Evolutionary conservation across 2,329 filamentous ascomycete genomes (phyloP), one percentile per base, ranked within the genome.

Genomic region (Scedosporium minutisporum): DNA sequence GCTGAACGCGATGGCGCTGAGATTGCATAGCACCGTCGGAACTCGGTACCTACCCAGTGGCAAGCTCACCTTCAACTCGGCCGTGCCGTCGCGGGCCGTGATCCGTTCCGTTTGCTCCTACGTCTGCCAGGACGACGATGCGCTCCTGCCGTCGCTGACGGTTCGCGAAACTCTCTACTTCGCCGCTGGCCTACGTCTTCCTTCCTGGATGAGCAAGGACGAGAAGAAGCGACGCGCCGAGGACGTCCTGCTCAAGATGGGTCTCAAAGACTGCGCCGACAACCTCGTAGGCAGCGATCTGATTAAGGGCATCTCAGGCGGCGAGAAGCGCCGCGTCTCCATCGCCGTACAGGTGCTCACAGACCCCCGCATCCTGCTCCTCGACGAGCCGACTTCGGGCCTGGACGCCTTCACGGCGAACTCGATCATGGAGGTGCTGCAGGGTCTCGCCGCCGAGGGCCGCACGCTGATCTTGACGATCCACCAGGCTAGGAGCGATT

Each of bases 321-420:
- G 90, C 18, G 89, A 93, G 72, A 92, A 91, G 73, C 81, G 89
- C 2, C 82, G 90, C 62, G 88, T 92, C 5, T 88, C 87, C 2
- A 91, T 93, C 65, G 89, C 88, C 0, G 85, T 91, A 0, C 89
- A 93, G 67, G 86, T 92, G 6, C 77, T 93, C 10, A 92, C 88
- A 0, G 87, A 91, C 64, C 89, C 89, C 1, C 83, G 85, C 1
- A 82, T 93, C 2, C 74, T 93, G 1, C 77, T 93, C 0, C 80
- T 93, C 0, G 89, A 93, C 64, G 89, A 93, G 67, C 89, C 90
- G 0, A 88, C 89, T 0, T 90, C 86, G 3, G 89, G 90, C 0
- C 75, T 92, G 0, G 90, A 93, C 69, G 88, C 89, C 0, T 92
- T 92, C 67, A 92, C 89, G 0, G 89, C 89, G 1, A 85, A 82